phyloP scores from a whole-genome alignment of 2,329 filamentous ascomycete genomes.

The Amauroascus niger region DNA sequence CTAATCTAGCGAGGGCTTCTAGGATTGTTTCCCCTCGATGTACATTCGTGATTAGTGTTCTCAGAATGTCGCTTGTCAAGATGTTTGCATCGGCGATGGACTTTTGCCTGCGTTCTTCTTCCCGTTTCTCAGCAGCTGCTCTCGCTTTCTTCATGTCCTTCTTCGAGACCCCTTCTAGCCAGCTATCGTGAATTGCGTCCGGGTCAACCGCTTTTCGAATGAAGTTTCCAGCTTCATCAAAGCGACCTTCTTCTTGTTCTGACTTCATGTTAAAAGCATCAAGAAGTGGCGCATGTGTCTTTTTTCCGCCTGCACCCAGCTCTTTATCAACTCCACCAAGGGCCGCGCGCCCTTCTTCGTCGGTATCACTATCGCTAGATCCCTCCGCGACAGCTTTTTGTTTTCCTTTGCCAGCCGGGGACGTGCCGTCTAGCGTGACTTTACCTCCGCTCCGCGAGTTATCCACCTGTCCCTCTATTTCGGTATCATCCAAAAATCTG shows the following conservation, averaged over 20 bases:
- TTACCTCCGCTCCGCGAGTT: conserved; percentile 64
- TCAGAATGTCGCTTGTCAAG: conserved; percentile 63
- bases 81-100: conserved; percentile 65
- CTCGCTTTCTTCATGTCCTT: conserved; percentile 85
- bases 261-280: conserved; percentile 91
- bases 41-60: conserved; percentile 60
- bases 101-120: conserved; percentile 62
- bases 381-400: conserved; percentile 41
- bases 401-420: conserved; percentile 47
- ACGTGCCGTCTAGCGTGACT: conserved; percentile 43
- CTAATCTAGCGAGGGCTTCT: conserved; percentile 75
- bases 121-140: conserved; percentile 75
- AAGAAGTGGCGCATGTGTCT: conserved; percentile 84
- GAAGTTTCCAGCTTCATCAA: conserved; percentile 85
- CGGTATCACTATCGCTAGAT: conserved; percentile 48
- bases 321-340: conserved; percentile 76
- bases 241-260: conserved; percentile 86
- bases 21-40: conserved; percentile 76
- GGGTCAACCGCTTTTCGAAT: conserved; percentile 81
- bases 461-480: conserved; percentile 72
- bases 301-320: conserved; percentile 79
- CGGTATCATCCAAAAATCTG: conserved; percentile 49
- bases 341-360: conserved; percentile 59
- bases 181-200: conserved; percentile 81
- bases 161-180: conserved; percentile 86